Percentiles rank a stretch among this genome's conserved stretches.
Evolutionary conservation across 208 protist species (phyloP).

Genomic region (Wallacemonas sp.): DNA sequence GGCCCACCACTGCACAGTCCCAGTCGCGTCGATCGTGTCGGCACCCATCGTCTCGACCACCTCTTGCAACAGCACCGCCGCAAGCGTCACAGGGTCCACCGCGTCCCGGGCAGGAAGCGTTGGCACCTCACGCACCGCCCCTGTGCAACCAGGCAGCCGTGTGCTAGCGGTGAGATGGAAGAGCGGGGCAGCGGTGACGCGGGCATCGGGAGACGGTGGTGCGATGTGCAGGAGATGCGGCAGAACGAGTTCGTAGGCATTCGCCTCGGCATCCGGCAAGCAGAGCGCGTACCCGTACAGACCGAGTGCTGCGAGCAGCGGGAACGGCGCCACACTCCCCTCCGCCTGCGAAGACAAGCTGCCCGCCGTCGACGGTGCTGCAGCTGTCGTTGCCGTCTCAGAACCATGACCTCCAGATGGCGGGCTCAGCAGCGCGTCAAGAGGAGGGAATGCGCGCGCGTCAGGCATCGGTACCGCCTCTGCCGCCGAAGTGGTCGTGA

Average conservation of each 20-base stretch:
- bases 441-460: neutral
- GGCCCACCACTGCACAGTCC: neutral
- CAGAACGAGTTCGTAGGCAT: slow-evolving; percentile 16
- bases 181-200: neutral
- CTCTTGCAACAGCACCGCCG: neutral
- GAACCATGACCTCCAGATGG: no score
- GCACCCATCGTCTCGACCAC: neutral
- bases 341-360: no score
- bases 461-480: no score
- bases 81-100: neutral
- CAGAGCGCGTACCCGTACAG: slow-evolving; percentile 6
- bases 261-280: slow-evolving; percentile 11
- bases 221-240: slow-evolving; percentile 9
- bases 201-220: neutral
- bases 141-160: slow-evolving; percentile 3
- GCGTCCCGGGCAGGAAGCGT: neutral
- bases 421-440: no score
- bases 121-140: neutral
- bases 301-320: slow-evolving; percentile 5
- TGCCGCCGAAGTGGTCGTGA: no score
- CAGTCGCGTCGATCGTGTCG: neutral
- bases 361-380: no score
- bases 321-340: no score
- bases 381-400: no score
- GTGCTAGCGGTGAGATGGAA: slow-evolving; percentile 3